phyloP scores from a whole-genome alignment of 495 filamentous ascomycete species.

The Astrothelium macrocarpum region DNA sequence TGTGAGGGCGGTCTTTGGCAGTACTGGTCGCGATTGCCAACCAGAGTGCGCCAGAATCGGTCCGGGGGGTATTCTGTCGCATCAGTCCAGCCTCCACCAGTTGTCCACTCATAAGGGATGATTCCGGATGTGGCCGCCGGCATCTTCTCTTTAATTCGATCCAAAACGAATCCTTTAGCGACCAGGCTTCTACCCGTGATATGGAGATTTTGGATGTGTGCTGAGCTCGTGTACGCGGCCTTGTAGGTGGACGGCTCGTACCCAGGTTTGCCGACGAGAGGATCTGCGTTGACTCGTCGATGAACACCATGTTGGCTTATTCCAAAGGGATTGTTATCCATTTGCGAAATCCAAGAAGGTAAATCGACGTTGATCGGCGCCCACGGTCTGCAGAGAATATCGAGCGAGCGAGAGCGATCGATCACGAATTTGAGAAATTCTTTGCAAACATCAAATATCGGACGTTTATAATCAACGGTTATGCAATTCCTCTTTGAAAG shows the following conservation, averaged over 20 bases:
- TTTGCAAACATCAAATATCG: conserved; percentile 13
- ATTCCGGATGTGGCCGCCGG: conserved; percentile 9
- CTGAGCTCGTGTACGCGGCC: background rate
- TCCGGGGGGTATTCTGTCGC: conserved; percentile 8
- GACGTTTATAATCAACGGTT: conserved; percentile 14
- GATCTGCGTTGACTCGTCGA: conserved; percentile 10
- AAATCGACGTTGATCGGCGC: conserved; percentile 10
- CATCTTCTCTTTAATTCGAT: conserved; percentile 6
- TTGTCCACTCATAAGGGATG: conserved; percentile 11
- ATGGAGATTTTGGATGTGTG: background rate
- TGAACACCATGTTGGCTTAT: background rate
- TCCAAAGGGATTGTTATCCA: conserved; percentile 10
- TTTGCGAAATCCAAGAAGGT: conserved; percentile 11
- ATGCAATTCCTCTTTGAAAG: conserved; percentile 11
- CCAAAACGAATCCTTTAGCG: conserved; percentile 10
- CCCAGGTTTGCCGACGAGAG: conserved; percentile 13
- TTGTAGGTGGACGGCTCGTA: conserved; percentile 6
- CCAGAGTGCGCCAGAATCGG: conserved; percentile 14
- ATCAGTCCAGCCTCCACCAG: conserved; percentile 1
- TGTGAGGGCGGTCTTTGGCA: background rate
- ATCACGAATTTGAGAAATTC: conserved; percentile 19
- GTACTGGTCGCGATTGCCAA: conserved; percentile 9
- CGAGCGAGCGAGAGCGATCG: conserved; percentile 13
- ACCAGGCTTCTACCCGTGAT: conserved; percentile 3
- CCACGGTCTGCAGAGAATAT: conserved; percentile 19